A percentile compares a stretch with the other conserved stretches of the same genome.
These are phyloP conservation scores for Wallacemonas collosoma DNA, from an alignment of 208 protist species.

Conservation along the genomic window DNA sequence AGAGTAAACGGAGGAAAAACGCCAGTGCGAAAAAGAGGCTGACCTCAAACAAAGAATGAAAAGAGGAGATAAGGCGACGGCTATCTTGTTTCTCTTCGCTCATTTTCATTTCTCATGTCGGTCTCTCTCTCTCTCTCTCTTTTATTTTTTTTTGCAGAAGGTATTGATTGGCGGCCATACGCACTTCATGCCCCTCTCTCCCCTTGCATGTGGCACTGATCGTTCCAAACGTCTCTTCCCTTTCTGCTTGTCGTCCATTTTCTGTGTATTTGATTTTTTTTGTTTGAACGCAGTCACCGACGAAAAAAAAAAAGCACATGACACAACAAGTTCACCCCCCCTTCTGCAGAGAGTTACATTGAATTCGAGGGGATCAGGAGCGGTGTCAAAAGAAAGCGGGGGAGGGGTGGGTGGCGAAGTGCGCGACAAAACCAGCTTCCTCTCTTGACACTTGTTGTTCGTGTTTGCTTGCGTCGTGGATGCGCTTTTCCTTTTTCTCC, in stretches of 20 bases:
- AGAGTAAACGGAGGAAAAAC: too few relatives aligned
- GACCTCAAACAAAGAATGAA: too few relatives aligned
- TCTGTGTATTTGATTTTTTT: constrained; percentile 16
- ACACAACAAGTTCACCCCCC: background rate
- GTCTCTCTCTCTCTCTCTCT: too few relatives aligned
- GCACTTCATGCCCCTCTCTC: background rate
- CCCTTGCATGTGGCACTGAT: too few relatives aligned
- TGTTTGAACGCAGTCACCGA: background rate
- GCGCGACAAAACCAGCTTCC: background rate
- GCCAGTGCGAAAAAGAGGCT: too few relatives aligned
- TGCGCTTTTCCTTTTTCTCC: background rate
- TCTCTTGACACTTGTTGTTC: background rate
- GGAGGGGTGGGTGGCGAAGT: background rate
- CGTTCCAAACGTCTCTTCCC: too few relatives aligned
- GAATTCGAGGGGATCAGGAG: background rate
- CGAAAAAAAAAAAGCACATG: background rate
- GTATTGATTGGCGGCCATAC: too few relatives aligned
- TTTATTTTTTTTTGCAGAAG: too few relatives aligned
- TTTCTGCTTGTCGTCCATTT: constrained; percentile 13
- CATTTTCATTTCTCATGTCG: too few relatives aligned
- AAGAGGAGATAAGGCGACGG: too few relatives aligned
- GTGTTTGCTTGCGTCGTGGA: background rate
- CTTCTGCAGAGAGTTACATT: background rate
- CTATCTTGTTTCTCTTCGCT: too few relatives aligned
- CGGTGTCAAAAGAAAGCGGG: background rate